These are phyloP conservation scores for Linnemannia schmuckeri DNA, from an alignment of 192 early-diverging fungal species.

Conservation along the genomic window DNA sequence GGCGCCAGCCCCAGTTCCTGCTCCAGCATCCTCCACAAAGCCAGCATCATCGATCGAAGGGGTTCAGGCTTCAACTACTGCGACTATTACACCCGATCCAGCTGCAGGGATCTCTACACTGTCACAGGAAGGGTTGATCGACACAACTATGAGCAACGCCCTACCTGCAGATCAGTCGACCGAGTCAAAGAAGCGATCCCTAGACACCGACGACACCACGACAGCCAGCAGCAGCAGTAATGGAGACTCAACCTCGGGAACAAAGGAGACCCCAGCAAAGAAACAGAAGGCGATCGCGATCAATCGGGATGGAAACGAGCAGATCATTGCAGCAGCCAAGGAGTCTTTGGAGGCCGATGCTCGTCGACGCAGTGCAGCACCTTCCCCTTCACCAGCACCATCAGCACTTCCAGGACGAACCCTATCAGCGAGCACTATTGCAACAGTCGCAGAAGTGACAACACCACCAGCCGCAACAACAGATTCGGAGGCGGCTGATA, in stretches of 20 bases:
- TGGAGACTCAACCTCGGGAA: neutral
- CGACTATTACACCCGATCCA: slow-evolving; percentile 2
- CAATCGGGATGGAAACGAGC: neutral
- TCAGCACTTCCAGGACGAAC: slow-evolving; percentile 6
- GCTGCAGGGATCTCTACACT: slow-evolving; percentile 13
- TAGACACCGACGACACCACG: slow-evolving; percentile 2
- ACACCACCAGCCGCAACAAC: neutral
- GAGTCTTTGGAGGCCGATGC: slow-evolving; percentile 34
- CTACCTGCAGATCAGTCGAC: neutral
- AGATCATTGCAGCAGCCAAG: slow-evolving; percentile 24
- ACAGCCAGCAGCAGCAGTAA: neutral
- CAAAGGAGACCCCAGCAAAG: slow-evolving; percentile 9
- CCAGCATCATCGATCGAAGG: neutral
- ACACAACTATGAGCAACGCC: slow-evolving; percentile 25
- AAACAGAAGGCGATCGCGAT: slow-evolving; percentile 12
- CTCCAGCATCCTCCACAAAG: slow-evolving; percentile 1
- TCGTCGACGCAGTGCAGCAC: slow-evolving; percentile 35
- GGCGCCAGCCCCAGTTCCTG: slow-evolving; percentile 18
- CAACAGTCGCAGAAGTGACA: neutral
- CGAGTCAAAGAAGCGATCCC: slow-evolving; percentile 28
- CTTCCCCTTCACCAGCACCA: slow-evolving; percentile 47
- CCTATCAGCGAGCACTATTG: neutral
- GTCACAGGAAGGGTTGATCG: slow-evolving; percentile 39
- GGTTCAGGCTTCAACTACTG: neutral
- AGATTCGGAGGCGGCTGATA: neutral